Conservation (phyloP, 148 eudicot genomes). For the Cornus controversa region DNA sequence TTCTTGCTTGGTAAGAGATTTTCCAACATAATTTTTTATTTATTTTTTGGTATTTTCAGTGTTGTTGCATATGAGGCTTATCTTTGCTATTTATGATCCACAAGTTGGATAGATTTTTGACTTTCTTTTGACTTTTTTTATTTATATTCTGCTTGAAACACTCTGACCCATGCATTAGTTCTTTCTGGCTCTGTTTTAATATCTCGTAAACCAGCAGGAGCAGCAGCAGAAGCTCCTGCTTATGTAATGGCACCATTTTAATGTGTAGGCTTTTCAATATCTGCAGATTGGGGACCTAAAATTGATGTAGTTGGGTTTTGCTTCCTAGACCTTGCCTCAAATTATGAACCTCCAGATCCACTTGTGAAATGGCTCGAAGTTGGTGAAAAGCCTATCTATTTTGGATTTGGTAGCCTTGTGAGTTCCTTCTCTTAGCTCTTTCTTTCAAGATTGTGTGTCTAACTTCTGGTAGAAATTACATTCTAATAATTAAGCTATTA, state of each 20-base stretch:
- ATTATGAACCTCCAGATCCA: constrained; percentile 73
- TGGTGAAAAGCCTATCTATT: constrained; percentile 76
- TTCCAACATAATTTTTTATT: neutral
- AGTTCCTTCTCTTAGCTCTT: constrained; percentile 29
- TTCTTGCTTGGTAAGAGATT: neutral
- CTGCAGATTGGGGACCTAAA: constrained; percentile 93
- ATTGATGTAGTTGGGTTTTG: constrained; percentile 94
- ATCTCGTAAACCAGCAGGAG: neutral
- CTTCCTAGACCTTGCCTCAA: constrained; percentile 87
- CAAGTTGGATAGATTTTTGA: neutral
- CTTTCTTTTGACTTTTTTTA: neutral
- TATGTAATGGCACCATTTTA: neutral
- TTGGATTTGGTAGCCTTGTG: constrained; percentile 95
- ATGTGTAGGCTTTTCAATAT: neutral
- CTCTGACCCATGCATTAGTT: neutral
- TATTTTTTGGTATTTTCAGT: neutral
- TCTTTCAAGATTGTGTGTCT: neutral
- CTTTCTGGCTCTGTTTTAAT: constrained; percentile 1
- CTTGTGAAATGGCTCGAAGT: constrained; percentile 70
- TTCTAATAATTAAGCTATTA: neutral
- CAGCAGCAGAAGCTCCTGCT: neutral
- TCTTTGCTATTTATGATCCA: neutral
- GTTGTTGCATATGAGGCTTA: neutral
- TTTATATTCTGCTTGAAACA: constrained; percentile 5
- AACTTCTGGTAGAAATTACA: neutral